Evolutionary conservation across 345 rosid species (phyloP), one percentile per base, ranked within the genome.

Genomic region (Sonneratia caseolaris): DNA sequence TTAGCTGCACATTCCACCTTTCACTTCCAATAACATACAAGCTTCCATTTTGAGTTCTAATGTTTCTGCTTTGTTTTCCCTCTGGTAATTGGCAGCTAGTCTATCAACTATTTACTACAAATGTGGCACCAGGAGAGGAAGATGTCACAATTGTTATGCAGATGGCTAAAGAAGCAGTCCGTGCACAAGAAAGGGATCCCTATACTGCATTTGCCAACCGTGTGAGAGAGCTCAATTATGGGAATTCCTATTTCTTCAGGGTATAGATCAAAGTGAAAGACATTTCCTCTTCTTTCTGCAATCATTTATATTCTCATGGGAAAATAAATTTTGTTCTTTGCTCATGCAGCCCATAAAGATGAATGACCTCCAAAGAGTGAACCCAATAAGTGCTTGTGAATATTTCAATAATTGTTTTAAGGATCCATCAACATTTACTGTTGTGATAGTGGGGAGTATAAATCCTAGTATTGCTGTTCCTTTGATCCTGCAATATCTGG

Each of bases 121-220:
- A 81, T 65, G 86, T 91, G 82, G 84, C 83, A 75, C 91, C 95
- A 12, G 85, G 87, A 79, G 97, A 89, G 77, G 98, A 88, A 87
- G 93, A 86, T 78, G 92, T 91, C 71, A 87, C 86, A 76, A 86
- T 88, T 74, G 98, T 91, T 81, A 89, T 89, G 96, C 92, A 93
- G 80, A 87, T 86, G 96, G 87, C 92, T 66, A 89, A 89, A 83
- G 97, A 91, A 85, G 89, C 85, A 10, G 86, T 93, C 62, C 92
- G 79, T 83, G 94, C 98, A 74, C 92, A 84, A 76, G 98, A 89
- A 48, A 91, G 98, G 78, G 98, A 93, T 83, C 96, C 98, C 56
- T 84, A 85, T 71, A 89, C 91, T 78, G 97, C 88, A 72, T 93
- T 91, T 76, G 76, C 87, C 74, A 86, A 91, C 79, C 82, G 98